Evolutionary conservation across 345 rosid species (phyloP).

Genomic region (Sisymbrium irio): DNA sequence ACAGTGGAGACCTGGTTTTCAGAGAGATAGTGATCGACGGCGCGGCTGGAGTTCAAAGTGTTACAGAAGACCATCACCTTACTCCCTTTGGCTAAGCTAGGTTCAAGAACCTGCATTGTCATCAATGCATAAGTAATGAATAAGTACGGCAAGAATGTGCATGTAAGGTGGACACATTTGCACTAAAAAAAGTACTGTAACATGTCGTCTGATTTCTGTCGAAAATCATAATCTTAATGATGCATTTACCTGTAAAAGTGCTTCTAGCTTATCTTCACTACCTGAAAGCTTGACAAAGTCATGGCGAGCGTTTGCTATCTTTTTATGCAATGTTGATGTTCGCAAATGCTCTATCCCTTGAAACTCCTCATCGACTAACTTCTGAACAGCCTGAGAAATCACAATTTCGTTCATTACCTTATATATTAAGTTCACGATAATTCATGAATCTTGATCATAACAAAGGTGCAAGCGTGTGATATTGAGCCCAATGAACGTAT

Average conservation of each 20-base stretch:
- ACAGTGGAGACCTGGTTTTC: slow-evolving; percentile 81
- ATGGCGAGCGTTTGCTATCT: slow-evolving; percentile 87
- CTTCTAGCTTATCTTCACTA: slow-evolving; percentile 90
- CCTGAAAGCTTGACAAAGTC: slow-evolving; percentile 88
- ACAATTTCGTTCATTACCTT: slow-evolving; percentile 6
- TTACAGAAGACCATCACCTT: slow-evolving; percentile 94
- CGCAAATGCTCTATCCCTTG: slow-evolving; percentile 83
- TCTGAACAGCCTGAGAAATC: slow-evolving; percentile 81
- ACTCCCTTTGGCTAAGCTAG: slow-evolving; percentile 90
- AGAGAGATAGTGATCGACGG: slow-evolving; percentile 84
- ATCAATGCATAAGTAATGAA: slow-evolving; percentile 17
- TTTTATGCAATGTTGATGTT: slow-evolving; percentile 88
- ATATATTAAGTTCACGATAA: not conserved
- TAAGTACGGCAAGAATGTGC: not conserved
- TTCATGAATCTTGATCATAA: not conserved
- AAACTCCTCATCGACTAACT: slow-evolving; percentile 86
- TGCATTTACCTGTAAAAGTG: slow-evolving; percentile 68
- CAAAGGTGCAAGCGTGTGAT: not conserved
- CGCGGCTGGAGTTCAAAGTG: slow-evolving; percentile 88
- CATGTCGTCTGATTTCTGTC: not conserved
- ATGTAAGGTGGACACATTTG: not conserved
- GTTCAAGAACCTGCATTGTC: slow-evolving; percentile 83
- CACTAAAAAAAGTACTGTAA: not conserved
- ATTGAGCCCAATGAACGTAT: not conserved
- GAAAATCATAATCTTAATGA: not conserved